Evolutionary conservation across 768 basidiomycete genomes (phyloP), one percentile per base, ranked within the genome.

Genomic region (Hygrocybe coccinea): DNA sequence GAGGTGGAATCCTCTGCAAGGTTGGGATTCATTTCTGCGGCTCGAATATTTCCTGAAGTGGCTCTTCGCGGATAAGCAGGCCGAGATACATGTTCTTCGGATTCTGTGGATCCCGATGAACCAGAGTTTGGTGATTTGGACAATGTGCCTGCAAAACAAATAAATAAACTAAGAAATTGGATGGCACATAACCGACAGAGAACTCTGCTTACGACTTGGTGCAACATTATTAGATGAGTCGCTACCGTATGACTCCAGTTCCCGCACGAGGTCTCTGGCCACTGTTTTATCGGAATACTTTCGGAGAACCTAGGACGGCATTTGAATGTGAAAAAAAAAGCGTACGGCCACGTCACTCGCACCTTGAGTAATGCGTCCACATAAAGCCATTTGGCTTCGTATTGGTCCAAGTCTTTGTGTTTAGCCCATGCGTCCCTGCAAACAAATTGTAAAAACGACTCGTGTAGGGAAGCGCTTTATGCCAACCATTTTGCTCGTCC

Each of bases 401-500:
- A 79, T 21, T 80, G 67, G 59, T 86, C 83, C 38, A 94, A 66
- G 59, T 93, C 91, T 61, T 85, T 87, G 66, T 95, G 91, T 67
- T 94, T 95, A 46, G 88, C 86, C 95, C 95, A 97, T 43, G 90
- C 90, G 74, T 95, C 93, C 91, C 92, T 94, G 51, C 22, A 35
- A 19, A 19, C 14, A 44, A 41, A 24, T n/a, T 19, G 29, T 14
- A 29, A 17, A 22, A 46, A 25, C 14, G 36, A 12, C 17, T 33
- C 15, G 22, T 19, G n/a, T n/a, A n/a, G n/a, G 19, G 46, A 35
- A 36, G 14, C 52, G 19, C n/a, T 19, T 2, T 24, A 57, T n/a
- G 61, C 78, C 22, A 60, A 91, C 94, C 94, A 97, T 75, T 97
- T 97, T 19, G 94, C 93, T 61, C 93, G 78, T 39, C 90, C 91